Conservation (phyloP, 352 stramenopile species). For the Phytophthora megakarya region DNA sequence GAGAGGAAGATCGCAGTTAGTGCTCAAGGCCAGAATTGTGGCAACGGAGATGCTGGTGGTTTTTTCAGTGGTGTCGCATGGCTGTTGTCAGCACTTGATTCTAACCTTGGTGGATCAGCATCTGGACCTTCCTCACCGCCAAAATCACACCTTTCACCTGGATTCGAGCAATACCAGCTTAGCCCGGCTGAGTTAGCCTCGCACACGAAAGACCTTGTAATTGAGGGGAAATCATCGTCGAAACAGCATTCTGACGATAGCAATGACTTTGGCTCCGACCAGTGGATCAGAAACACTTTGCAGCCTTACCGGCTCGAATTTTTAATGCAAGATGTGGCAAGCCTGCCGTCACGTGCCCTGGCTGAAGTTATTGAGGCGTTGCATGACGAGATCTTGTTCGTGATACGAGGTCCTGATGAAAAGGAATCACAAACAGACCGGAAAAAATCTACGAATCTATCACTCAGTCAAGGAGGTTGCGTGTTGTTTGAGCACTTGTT, state of each 20-base stretch:
- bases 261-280: constrained; percentile 52
- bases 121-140: constrained; percentile 14
- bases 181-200: constrained; percentile 49
- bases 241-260: constrained; percentile 18
- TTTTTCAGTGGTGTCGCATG: constrained; percentile 82
- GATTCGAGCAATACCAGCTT: constrained; percentile 35
- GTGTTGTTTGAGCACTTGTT: constrained; percentile 76
- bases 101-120: constrained; percentile 37
- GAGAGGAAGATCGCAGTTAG: constrained; percentile 51
- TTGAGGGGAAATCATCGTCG: constrained; percentile 32
- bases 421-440: constrained; percentile 22
- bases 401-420: constrained; percentile 37
- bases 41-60: constrained; percentile 26
- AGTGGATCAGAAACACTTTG: constrained; percentile 68
- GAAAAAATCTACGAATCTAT: constrained; percentile 29
- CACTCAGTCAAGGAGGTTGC: constrained; percentile 59
- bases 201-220: constrained; percentile 57
- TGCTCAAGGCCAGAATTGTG: constrained; percentile 35
- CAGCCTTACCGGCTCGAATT: constrained; percentile 71
- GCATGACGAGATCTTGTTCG: constrained; percentile 54
- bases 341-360: constrained; percentile 47
- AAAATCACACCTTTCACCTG: constrained; percentile 32
- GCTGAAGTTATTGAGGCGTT: constrained; percentile 59
- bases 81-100: constrained; percentile 72
- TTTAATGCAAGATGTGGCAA: constrained; percentile 63